These are phyloP conservation scores for Lasiosphaeria ovina DNA, from an alignment of 495 filamentous ascomycete species.

Conservation along the genomic window DNA sequence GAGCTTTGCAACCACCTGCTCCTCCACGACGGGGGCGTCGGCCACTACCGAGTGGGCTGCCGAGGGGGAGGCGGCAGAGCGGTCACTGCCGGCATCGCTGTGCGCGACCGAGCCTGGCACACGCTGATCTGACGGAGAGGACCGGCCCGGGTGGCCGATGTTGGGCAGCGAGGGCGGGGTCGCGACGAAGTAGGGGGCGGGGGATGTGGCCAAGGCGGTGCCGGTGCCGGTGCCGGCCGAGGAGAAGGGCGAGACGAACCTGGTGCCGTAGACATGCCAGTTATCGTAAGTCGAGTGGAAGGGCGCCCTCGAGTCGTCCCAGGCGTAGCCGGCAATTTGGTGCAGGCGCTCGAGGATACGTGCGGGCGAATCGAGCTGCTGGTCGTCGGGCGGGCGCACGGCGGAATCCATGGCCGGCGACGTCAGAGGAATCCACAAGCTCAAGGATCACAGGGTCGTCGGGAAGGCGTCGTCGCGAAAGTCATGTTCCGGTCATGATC, in stretches of 20 bases:
- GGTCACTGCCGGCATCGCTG: conserved; percentile 41
- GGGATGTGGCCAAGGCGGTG: conserved; percentile 13
- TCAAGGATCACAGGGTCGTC: conserved; percentile 30
- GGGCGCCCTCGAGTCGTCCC: conserved; percentile 67
- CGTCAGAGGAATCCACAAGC: conserved; percentile 13
- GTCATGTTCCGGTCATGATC: conserved; percentile 37
- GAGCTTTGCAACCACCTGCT: conserved; percentile 68
- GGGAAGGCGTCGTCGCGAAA: conserved; percentile 30
- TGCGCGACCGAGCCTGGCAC: conserved; percentile 25
- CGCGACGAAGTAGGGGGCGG: conserved; percentile 17
- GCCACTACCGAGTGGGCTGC: conserved; percentile 20
- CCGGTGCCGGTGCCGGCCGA: conserved; percentile 23
- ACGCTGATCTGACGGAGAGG: conserved; percentile 38
- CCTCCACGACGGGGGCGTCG: conserved; percentile 40
- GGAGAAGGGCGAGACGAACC: conserved; percentile 44
- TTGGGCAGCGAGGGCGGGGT: conserved; percentile 33
- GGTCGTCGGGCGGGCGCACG: conserved; percentile 54
- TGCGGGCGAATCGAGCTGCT: conserved; percentile 63
- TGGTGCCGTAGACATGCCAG: conserved; percentile 56
- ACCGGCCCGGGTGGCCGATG: conserved; percentile 28
- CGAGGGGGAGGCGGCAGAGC: conserved; percentile 33
- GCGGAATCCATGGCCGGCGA: conserved; percentile 47
- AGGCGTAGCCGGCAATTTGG: conserved; percentile 70
- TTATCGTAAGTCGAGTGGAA: conserved; percentile 82
- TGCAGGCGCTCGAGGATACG: conserved; percentile 71